Percentiles rank a stretch among this genome's conserved stretches.
phyloP scores from a whole-genome alignment of 1,284 basidiomycete genomes.

The Fistulinella staudtii region DNA sequence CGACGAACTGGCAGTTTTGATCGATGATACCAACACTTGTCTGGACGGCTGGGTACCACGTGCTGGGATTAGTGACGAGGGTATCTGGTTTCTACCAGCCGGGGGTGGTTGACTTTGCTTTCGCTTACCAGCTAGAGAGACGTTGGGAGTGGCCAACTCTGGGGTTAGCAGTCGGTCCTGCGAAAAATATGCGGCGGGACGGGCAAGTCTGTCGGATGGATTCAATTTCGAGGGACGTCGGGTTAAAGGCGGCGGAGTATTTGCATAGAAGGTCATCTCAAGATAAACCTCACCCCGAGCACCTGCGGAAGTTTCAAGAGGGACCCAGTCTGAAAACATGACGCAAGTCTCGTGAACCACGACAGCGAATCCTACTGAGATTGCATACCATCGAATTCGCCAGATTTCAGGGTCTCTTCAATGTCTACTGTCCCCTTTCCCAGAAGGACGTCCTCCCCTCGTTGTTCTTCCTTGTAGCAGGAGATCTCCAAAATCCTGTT shows the following conservation, averaged over 20 bases:
- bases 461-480: constrained; percentile 62
- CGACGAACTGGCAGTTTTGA: constrained; percentile 1
- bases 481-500: constrained; percentile 57
- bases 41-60: constrained; percentile 9
- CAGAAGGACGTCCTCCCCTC: constrained; percentile 51
- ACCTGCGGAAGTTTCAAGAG: constrained; percentile 50
- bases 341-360: constrained; percentile 8
- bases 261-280: constrained; percentile 74
- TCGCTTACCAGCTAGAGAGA: constrained; percentile 15
- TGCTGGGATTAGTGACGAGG: constrained; percentile 24
- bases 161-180: constrained; percentile 7
- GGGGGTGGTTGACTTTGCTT: constrained; percentile 6
- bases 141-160: constrained; percentile 3
- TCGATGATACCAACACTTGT: constrained; percentile 3
- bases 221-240: constrained; percentile 46
- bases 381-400: constrained; percentile 71
- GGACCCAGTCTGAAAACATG: constrained; percentile 58
- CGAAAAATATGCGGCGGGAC: constrained; percentile 23
- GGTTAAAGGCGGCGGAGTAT: constrained; percentile 48
- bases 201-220: constrained; percentile 41
- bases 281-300: constrained; percentile 69
- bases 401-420: constrained; percentile 58
- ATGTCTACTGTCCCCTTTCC: constrained; percentile 64
- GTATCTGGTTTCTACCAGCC: constrained; percentile 8
- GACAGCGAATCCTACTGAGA: constrained; percentile 1